Percentiles rank a stretch among this genome's conserved stretches.
phyloP scores from a whole-genome alignment of 164 flowering plant genomes.

The Buxus sempervirens region DNA sequence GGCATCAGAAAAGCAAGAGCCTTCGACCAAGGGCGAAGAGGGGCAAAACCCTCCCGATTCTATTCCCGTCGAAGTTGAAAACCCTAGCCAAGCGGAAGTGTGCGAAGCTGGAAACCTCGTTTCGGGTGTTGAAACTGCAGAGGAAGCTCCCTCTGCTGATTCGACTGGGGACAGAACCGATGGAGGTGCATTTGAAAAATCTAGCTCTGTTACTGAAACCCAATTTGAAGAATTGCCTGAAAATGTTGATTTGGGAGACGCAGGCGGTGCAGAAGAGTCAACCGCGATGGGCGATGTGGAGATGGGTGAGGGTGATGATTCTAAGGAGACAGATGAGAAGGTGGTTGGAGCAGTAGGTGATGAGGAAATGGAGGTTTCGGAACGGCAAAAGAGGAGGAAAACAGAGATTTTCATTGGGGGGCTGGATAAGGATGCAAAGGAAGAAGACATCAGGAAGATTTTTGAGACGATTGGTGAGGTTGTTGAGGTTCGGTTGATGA shows the following conservation, averaged over 20 bases:
- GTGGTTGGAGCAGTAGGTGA: background rate
- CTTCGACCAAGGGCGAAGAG: background rate
- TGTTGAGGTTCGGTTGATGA: constrained; percentile 28
- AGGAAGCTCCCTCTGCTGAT: background rate
- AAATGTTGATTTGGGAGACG: background rate
- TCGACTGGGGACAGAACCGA: background rate
- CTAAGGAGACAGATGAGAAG: constrained; percentile 6
- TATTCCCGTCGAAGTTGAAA: constrained; percentile 9
- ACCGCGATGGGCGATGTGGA: background rate
- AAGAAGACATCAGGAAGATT: constrained; percentile 35
- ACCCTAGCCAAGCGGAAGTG: background rate
- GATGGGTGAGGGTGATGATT: constrained; percentile 6
- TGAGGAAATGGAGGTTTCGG: constrained; percentile 33
- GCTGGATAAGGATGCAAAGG: constrained; percentile 34
- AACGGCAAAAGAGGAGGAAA: constrained; percentile 27
- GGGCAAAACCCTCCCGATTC: background rate
- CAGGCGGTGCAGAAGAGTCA: background rate
- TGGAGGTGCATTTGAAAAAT: background rate
- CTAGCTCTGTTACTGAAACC: background rate
- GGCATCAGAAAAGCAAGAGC: background rate
- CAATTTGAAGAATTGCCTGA: background rate
- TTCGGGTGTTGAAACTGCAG: background rate
- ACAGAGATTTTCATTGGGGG: constrained; percentile 42
- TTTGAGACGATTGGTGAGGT: constrained; percentile 35
- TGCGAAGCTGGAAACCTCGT: background rate